A percentile compares a stretch with the other conserved stretches of the same genome.
Evolutionary conservation across 2,329 filamentous ascomycete genomes (phyloP).

Genomic region (Xylogone sp.): DNA sequence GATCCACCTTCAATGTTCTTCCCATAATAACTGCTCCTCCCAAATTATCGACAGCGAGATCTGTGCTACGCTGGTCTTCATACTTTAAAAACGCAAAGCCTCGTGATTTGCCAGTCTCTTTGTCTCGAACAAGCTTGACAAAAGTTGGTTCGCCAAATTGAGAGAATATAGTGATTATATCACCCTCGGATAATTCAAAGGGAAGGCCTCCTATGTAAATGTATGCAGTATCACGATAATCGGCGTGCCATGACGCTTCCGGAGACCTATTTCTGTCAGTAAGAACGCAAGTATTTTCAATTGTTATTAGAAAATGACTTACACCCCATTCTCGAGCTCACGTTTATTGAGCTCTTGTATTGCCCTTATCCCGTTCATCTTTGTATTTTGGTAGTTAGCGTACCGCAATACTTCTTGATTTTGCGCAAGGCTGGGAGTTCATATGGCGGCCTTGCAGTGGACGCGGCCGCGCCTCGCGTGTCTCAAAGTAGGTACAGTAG

Average conservation of each 20-base stretch:
- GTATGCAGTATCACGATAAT: slow-evolving; percentile 96
- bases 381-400: slow-evolving; percentile 14
- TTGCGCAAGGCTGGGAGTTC: neutral
- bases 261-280: slow-evolving; percentile 53
- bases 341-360: slow-evolving; percentile 91
- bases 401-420: neutral
- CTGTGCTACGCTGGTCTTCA: slow-evolving; percentile 93
- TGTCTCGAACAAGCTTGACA: slow-evolving; percentile 88
- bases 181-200: slow-evolving; percentile 90
- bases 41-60: slow-evolving; percentile 93
- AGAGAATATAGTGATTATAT: slow-evolving; percentile 93
- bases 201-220: slow-evolving; percentile 94
- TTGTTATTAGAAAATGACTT: slow-evolving; percentile 34
- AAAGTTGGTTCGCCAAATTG: slow-evolving; percentile 95
- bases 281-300: slow-evolving; percentile 4
- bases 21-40: slow-evolving; percentile 82
- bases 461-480: neutral
- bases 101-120: slow-evolving; percentile 90
- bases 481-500: neutral
- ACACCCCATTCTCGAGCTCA: slow-evolving; percentile 87
- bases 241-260: slow-evolving; percentile 91
- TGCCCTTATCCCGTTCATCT: slow-evolving; percentile 91
- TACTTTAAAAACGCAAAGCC: slow-evolving; percentile 98
- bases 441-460: neutral
- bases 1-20: slow-evolving; percentile 80